These are phyloP conservation scores for Neurospora sp. DNA, from an alignment of 495 filamentous ascomycete species.

Conservation along the genomic window DNA sequence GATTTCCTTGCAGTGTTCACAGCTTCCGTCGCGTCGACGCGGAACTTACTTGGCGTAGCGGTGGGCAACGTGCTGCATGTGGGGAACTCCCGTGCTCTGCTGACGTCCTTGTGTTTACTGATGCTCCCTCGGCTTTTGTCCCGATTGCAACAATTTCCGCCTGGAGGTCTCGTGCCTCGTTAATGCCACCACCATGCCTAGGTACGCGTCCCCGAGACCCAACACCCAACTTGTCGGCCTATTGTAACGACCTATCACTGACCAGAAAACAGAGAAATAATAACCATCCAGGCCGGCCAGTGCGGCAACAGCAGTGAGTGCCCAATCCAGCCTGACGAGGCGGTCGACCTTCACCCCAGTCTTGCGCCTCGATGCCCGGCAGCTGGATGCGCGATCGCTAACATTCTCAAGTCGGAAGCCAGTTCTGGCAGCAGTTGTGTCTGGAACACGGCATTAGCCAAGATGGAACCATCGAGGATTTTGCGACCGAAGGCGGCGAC, in stretches of 20 bases:
- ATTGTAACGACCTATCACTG: neutral
- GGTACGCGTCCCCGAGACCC: conserved; percentile 20
- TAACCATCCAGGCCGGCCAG: conserved; percentile 97
- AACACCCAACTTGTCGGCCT: neutral
- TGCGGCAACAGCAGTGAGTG: conserved; percentile 96
- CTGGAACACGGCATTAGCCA: conserved; percentile 96
- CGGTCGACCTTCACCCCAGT: neutral
- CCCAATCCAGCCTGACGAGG: neutral
- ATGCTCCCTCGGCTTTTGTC: neutral
- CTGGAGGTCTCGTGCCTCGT: neutral
- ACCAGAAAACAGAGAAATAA: conserved; percentile 71
- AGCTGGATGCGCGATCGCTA: neutral
- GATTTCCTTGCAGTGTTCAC: neutral
- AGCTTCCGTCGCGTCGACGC: neutral
- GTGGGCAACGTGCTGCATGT: neutral
- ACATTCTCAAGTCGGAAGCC: conserved; percentile 59
- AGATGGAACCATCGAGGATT: conserved; percentile 92
- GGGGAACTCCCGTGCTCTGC: neutral
- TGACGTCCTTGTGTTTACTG: neutral
- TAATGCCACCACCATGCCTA: conserved; percentile 39
- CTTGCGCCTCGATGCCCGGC: neutral
- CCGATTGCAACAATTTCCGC: neutral
- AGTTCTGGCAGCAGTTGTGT: conserved; percentile 97
- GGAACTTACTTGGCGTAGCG: neutral
- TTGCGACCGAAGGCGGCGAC: conserved; percentile 91